Evolutionary conservation across 495 filamentous ascomycete species (phyloP), one percentile per base, ranked within the genome.

Genomic region (Neurospora sp.): DNA sequence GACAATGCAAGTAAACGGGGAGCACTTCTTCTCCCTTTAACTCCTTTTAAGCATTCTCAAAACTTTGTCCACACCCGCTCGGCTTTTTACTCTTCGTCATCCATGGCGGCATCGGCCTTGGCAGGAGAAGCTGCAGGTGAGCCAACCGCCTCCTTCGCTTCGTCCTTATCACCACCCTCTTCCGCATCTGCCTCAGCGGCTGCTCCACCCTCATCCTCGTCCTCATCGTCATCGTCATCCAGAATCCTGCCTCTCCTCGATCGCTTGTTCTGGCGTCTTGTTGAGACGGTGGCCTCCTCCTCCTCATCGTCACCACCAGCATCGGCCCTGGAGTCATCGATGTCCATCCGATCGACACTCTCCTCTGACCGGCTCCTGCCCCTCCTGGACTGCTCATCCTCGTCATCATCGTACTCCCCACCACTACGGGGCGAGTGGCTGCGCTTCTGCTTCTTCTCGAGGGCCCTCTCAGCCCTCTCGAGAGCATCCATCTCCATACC

Each of bases 361-460:
- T 86, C 84, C 15, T 84, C 84, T 39, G 54, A 66, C 13, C 85
- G 76, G 28, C 85, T 81, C 38, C 84, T 75, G 28, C 80, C 82
- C 39, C 83, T 77, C 21, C 82, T 78, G 5, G 76, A 73, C 39
- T 81, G 78, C 77, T 82, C 74, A 39, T 78, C 77, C 37, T 75
- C 77, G 8, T 74, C 73, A 21, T 70, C 72, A 1, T 54, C 77
- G 28, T 71, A 72, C 34, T 21, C 43, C 31, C 69, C 28, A 19
- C 54, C 54, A 66, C 54, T 66, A 34, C 28, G 54, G 54, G 54
- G 80, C 3, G 71, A 59, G 38, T 76, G 74, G 34, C 79, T 79
- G 54, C 66, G 54, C 24, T 39, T 70, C 54, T 66, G 54, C 19
- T 74, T 77, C 69, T 73, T 76, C 73, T 82, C 81, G 0, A 85